Evolutionary conservation across 441 rosid species (phyloP).

Genomic region (Erodium trifolium): DNA sequence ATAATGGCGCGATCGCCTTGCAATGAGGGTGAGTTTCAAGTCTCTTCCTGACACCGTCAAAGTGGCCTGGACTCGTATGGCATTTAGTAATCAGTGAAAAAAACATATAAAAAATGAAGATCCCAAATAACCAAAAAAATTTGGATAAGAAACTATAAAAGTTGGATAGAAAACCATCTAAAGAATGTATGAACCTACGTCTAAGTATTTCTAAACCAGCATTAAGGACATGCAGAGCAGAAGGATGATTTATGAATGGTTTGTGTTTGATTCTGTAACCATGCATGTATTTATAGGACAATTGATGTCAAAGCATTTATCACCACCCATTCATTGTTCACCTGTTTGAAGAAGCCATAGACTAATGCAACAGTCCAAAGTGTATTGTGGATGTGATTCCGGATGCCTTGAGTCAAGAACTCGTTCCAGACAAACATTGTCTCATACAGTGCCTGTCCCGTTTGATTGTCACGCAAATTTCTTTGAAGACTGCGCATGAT

Average conservation of each 20-base stretch:
- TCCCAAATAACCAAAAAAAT: background rate
- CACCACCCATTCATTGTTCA: slow-evolving; percentile 20
- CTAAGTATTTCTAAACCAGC: background rate
- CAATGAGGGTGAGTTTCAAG: slow-evolving; percentile 78
- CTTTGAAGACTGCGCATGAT: slow-evolving; percentile 90
- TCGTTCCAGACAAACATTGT: slow-evolving; percentile 99
- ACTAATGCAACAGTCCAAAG: slow-evolving; percentile 96
- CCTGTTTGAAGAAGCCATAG: slow-evolving; percentile 97
- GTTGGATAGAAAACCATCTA: background rate
- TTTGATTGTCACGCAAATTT: slow-evolving; percentile 60
- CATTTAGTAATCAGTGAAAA: slow-evolving; percentile 14
- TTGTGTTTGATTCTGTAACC: background rate
- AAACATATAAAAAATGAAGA: slow-evolving; percentile 18
- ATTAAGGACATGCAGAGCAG: background rate
- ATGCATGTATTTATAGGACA: background rate
- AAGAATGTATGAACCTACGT: background rate
- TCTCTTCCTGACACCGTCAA: slow-evolving; percentile 64
- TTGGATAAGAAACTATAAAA: background rate
- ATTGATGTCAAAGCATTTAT: background rate
- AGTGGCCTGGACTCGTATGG: slow-evolving; percentile 40
- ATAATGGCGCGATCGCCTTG: slow-evolving; percentile 95
- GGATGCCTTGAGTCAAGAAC: slow-evolving; percentile 82
- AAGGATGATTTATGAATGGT: background rate
- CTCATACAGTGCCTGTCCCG: slow-evolving; percentile 64
- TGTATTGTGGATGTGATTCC: slow-evolving; percentile 77